Percentiles rank a stretch among this genome's conserved stretches.
These are phyloP conservation scores for Endoconidiophora laricicola DNA, from an alignment of 2,329 filamentous ascomycete species.

Conservation along the genomic window DNA sequence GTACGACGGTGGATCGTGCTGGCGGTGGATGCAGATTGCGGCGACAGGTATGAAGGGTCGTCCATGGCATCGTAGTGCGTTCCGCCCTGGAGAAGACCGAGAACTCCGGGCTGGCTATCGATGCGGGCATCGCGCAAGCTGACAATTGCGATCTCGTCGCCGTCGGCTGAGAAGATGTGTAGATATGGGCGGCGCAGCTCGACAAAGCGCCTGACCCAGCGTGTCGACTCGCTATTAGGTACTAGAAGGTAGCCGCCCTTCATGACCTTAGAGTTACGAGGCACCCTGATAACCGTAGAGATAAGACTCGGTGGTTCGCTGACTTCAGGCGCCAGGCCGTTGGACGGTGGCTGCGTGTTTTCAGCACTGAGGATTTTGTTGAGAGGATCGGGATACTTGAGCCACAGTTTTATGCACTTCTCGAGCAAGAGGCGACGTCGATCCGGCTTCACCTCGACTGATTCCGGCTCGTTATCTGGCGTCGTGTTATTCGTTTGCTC, in stretches of 20 bases:
- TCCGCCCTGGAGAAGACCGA: conserved; percentile 49
- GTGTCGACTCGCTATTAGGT: conserved; percentile 62
- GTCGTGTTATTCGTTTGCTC: conserved; percentile 15
- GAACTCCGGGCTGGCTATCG: conserved; percentile 78
- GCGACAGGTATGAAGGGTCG: conserved; percentile 15
- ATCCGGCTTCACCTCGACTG: conserved; percentile 18
- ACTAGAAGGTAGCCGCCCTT: conserved; percentile 81
- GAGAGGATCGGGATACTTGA: conserved; percentile 38
- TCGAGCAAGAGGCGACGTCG: conserved; percentile 31
- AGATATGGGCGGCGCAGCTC: conserved; percentile 84
- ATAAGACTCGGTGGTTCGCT: conserved; percentile 46
- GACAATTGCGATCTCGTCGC: conserved; percentile 79
- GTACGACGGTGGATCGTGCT: conserved; percentile 32
- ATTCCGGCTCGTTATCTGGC: conserved; percentile 16
- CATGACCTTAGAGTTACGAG: conserved; percentile 65
- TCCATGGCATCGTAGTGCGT: conserved; percentile 23
- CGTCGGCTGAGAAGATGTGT: conserved; percentile 74
- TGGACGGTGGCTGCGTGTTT: conserved; percentile 52
- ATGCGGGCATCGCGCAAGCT: conserved; percentile 81
- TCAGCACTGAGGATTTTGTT: conserved; percentile 37
- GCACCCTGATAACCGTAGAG: conserved; percentile 58
- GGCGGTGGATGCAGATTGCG: conserved; percentile 19
- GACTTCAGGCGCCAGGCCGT: conserved; percentile 36
- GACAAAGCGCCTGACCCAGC: conserved; percentile 85
- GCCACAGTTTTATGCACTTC: conserved; percentile 50